Conservation (phyloP, 441 rosid species). For the Isatis lusitanica region DNA sequence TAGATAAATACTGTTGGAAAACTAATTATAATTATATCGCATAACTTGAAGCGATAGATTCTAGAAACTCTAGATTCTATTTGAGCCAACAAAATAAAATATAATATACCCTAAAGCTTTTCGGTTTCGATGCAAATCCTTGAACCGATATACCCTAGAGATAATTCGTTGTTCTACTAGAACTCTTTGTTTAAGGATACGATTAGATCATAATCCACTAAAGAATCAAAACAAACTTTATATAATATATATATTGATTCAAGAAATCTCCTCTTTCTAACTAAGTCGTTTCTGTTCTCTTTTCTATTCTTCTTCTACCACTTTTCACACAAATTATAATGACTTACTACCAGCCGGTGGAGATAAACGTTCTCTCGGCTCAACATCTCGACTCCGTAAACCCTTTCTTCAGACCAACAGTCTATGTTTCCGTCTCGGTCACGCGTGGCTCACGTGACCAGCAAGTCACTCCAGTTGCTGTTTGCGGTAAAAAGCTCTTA, state of each 20-base stretch:
- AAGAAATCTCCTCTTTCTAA: neutral
- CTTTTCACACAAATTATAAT: constrained; percentile 4
- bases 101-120: neutral
- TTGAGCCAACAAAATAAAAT: constrained; percentile 1
- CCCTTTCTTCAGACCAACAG: constrained; percentile 25
- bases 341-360: constrained; percentile 29
- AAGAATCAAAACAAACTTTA: constrained; percentile 19
- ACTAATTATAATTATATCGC: neutral
- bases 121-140: neutral
- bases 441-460: constrained; percentile 34
- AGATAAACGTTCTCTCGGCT: constrained; percentile 29
- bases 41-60: neutral
- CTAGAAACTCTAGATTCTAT: neutral
- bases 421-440: constrained; percentile 29
- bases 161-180: neutral
- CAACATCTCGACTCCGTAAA: constrained; percentile 31
- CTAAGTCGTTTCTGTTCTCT: neutral
- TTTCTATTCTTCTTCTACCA: neutral
- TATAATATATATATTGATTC: neutral
- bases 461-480: constrained; percentile 32
- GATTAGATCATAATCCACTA: constrained; percentile 11
- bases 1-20: neutral
- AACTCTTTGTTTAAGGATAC: neutral
- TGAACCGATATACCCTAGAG: neutral
- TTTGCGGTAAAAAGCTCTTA: constrained; percentile 10